Percentiles rank a stretch among this genome's conserved stretches.
These are phyloP conservation scores for Stellera chamaejasme DNA, from an alignment of 345 rosid genomes.

Conservation along the genomic window DNA sequence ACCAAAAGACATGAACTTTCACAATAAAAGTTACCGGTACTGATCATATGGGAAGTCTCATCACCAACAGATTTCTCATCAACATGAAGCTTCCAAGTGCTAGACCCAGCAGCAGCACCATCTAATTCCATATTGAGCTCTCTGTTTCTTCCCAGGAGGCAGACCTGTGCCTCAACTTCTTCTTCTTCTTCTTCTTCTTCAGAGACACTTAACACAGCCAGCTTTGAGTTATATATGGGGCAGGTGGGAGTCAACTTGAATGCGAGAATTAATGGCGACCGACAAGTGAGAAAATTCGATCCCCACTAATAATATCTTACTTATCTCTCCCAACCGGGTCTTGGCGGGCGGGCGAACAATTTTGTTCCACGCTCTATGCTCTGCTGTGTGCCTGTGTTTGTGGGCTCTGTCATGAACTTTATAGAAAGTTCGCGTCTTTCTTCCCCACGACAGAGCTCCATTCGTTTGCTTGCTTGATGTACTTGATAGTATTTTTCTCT, in stretches of 20 bases:
- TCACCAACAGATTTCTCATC: conserved; percentile 25
- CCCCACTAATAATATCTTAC: too few relatives aligned
- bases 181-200: conserved; percentile 13
- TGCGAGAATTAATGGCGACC: background rate
- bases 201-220: conserved; percentile 15
- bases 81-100: conserved; percentile 7
- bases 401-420: too few relatives aligned
- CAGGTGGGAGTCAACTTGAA: background rate
- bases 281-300: background rate
- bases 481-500: too few relatives aligned
- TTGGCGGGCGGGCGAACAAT: too few relatives aligned
- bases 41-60: conserved; percentile 76
- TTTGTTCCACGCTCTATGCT: too few relatives aligned
- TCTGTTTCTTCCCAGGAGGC: conserved; percentile 14
- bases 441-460: too few relatives aligned
- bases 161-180: background rate
- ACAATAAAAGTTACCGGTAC: conserved; percentile 36
- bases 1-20: background rate
- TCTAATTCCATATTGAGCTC: conserved; percentile 16
- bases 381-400: too few relatives aligned
- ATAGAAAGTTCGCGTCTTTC: too few relatives aligned
- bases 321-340: background rate
- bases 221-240: background rate
- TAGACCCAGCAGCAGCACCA: conserved; percentile 3
- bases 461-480: too few relatives aligned